These are phyloP conservation scores for Pascua sp. DNA, from an alignment of 1,284 basidiomycete genomes.

Conservation along the genomic window DNA sequence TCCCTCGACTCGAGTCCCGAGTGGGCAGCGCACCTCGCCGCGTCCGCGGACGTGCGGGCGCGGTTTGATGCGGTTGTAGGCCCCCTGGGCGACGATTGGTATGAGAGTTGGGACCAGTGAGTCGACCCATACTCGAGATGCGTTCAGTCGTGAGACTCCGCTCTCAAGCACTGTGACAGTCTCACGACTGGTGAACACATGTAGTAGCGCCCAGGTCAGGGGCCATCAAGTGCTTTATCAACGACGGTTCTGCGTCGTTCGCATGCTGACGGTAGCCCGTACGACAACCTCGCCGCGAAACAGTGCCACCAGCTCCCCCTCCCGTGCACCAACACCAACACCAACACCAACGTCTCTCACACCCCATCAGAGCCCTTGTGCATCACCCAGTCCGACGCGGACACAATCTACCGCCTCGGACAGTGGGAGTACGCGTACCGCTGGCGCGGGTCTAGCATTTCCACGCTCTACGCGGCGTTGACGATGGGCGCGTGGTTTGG, in stretches of 20 bases:
- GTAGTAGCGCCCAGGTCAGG: too few relatives aligned
- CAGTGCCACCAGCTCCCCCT: constrained; percentile 36
- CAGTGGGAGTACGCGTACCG: constrained; percentile 39
- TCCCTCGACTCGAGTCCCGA: constrained; percentile 13
- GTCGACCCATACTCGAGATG: too few relatives aligned
- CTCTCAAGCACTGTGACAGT: too few relatives aligned
- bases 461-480: constrained; percentile 27
- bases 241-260: too few relatives aligned
- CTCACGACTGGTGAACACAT: too few relatives aligned
- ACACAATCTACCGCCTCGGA: constrained; percentile 38
- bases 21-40: constrained; percentile 32
- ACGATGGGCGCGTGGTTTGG: constrained; percentile 35
- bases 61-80: constrained; percentile 34
- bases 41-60: constrained; percentile 16
- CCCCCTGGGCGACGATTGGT: constrained; percentile 30
- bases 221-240: too few relatives aligned
- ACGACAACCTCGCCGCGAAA: constrained; percentile 41
- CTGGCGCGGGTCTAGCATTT: constrained; percentile 29
- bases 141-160: too few relatives aligned
- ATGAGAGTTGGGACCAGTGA: constrained; percentile 36
- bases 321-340: constrained; percentile 25
- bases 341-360: too few relatives aligned
- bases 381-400: constrained; percentile 29
- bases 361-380: constrained; percentile 9
- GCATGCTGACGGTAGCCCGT: constrained; percentile 23